Conservation (phyloP, 2,329 filamentous ascomycete species). For the Sarocladiaceae sp. region DNA sequence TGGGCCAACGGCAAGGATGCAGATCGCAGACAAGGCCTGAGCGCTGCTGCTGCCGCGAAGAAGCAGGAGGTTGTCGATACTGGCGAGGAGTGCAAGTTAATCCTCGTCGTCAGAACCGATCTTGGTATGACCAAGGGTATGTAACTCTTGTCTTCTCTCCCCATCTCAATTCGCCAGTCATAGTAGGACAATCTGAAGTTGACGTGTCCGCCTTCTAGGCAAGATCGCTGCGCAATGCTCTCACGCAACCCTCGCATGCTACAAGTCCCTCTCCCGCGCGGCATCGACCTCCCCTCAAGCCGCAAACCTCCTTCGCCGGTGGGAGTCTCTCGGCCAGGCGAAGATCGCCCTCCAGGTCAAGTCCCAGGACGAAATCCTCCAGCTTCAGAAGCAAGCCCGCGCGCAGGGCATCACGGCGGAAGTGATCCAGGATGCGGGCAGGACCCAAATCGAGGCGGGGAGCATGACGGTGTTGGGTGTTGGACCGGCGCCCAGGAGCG, state of each 20-base stretch:
- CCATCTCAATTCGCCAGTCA: background rate
- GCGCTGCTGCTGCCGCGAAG: conserved; percentile 19
- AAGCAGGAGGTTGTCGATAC: conserved; percentile 33
- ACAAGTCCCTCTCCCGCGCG: conserved; percentile 69
- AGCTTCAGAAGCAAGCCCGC: conserved; percentile 68
- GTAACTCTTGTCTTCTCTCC: conserved; percentile 15
- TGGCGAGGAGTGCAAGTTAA: conserved; percentile 86
- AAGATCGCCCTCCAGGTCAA: conserved; percentile 92
- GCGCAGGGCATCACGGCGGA: conserved; percentile 81
- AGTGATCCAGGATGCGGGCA: conserved; percentile 89
- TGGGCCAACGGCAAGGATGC: conserved; percentile 58
- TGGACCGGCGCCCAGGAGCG: conserved; percentile 72
- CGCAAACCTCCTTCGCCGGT: conserved; percentile 61
- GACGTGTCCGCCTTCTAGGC: conserved; percentile 51
- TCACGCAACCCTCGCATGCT: conserved; percentile 96
- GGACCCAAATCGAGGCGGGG: conserved; percentile 91
- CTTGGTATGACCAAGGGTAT: conserved; percentile 95
- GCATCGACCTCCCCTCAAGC: conserved; percentile 48
- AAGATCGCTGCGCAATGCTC: conserved; percentile 96
- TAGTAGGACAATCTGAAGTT: background rate
- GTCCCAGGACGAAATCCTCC: conserved; percentile 74
- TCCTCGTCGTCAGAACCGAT: conserved; percentile 87
- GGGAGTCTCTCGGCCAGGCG: conserved; percentile 81
- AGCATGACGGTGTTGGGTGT: conserved; percentile 89
- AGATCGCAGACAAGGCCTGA: conserved; percentile 51